Percentiles rank a stretch among this genome's conserved stretches.
Evolutionary conservation across 2,329 filamentous ascomycete genomes (phyloP).

Genomic region (Aspergillus persii): DNA sequence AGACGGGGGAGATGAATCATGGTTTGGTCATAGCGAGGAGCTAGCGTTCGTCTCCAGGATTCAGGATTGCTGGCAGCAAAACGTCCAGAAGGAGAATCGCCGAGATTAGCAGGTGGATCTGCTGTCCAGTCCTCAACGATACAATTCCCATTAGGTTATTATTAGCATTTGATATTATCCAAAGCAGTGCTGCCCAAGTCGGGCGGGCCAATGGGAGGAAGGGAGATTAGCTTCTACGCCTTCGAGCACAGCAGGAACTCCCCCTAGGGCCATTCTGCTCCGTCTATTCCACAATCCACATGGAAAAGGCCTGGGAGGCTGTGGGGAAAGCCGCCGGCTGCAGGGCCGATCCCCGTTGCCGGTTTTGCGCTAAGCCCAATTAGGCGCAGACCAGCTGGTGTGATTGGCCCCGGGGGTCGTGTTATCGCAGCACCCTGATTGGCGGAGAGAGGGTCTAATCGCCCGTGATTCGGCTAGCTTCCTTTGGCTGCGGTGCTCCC

Average conservation of each 20-base stretch:
- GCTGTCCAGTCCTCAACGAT: not conserved
- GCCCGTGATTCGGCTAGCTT: no score
- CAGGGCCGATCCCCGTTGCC: slow-evolving; percentile 30
- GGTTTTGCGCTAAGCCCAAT: slow-evolving; percentile 21
- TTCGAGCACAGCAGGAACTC: not conserved
- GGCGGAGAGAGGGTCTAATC: slow-evolving; percentile 5
- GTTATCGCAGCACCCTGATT: slow-evolving; percentile 28
- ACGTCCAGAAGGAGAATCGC: no score
- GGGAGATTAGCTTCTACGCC: not conserved
- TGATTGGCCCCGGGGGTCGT: slow-evolving; percentile 23
- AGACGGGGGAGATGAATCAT: slow-evolving; percentile 4
- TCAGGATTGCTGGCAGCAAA: not conserved
- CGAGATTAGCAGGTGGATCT: no score
- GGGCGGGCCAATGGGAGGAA: not conserved
- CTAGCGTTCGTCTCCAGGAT: not conserved
- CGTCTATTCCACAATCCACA: not conserved
- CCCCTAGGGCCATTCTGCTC: not conserved
- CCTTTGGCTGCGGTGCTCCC: no score
- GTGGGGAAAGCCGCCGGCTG: slow-evolving; percentile 22
- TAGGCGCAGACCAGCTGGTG: not conserved
- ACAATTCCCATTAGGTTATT: not conserved
- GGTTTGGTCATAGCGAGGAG: not conserved
- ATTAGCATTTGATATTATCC: slow-evolving; percentile 2
- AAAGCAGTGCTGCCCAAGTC: slow-evolving; percentile 13
- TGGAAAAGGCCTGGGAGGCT: slow-evolving; percentile 5